Evolutionary conservation across 495 filamentous ascomycete genomes (phyloP), one percentile per base, ranked within the genome.

Genomic region (Podospora tetraspora): DNA sequence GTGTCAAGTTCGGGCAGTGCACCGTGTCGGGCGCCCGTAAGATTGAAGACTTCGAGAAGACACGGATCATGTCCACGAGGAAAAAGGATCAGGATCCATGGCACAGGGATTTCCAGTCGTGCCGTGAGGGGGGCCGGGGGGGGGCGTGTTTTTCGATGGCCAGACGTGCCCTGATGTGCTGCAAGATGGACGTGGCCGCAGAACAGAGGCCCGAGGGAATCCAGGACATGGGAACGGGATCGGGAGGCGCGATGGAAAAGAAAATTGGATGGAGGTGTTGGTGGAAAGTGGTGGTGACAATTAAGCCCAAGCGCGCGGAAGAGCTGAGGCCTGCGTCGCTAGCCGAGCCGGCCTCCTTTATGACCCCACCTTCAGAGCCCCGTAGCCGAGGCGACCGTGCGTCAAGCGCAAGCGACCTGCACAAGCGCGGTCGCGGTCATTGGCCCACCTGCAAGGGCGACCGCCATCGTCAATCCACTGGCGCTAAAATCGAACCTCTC

Each of bases 141-240:
- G 30, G 32, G n/a, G 23, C 21, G 62, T 37, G 32, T 52, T 37
- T 27, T 9, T 12, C 62, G 62, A 64, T 64, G 62, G 62, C n/a
- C 62, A 19, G 24, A 64, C 34, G 32, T 34, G 62, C 21, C 13
- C 37, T 56, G 60, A 62, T 11, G 60, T 29, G 60, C 43, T 52
- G 43, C 43, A 52, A n/a, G 43, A 52, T 62, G 23, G 60, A n/a
- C 13, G 25, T 12, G 30, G 62, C 34, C 62, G 63, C 63, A 65
- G 52, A 32, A 52, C 3, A 6, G 22, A 19, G 63, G 56, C 63
- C 63, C 19, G 21, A 57, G 27, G 25, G 23, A 57, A 58, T 43
- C 63, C 63, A 65, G 63, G 22, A 59, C 63, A 59, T 59, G 63
- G 63, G 43, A 16, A 24, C n/a, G 63, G 63, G 52, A 34, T 37